A percentile compares a stretch with the other conserved stretches of the same genome.
phyloP scores from a whole-genome alignment of 2,329 filamentous ascomycete genomes.

The Epichloe gansuensis region DNA sequence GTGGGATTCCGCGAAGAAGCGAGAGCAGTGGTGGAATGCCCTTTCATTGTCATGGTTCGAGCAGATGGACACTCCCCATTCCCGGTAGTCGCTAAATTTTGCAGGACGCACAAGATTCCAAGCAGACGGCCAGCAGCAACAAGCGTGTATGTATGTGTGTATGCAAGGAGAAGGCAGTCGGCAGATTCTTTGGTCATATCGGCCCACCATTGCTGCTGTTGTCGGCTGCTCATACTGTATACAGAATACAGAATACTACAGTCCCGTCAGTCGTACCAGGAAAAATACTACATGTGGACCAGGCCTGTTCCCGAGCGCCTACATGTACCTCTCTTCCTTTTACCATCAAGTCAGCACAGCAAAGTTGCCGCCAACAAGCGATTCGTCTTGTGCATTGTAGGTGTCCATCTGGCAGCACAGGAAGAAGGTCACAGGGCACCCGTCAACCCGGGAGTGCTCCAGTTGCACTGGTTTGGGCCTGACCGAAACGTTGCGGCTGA shows the following conservation, averaged over 20 bases:
- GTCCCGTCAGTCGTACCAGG: background rate
- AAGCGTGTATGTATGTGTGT: background rate
- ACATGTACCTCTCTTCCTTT: background rate
- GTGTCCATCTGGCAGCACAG: background rate
- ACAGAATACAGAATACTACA: background rate
- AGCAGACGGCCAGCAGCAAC: background rate
- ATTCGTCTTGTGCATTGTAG: background rate
- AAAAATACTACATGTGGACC: background rate
- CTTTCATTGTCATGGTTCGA: background rate
- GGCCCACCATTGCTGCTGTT: background rate
- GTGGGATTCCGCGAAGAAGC: background rate
- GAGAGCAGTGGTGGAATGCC: background rate
- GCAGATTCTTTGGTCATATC: background rate
- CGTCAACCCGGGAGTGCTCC: background rate
- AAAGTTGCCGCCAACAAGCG: background rate
- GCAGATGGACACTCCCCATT: background rate
- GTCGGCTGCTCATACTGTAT: background rate
- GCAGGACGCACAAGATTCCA: background rate
- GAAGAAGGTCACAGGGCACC: background rate
- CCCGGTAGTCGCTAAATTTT: background rate
- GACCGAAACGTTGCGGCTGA: slow-evolving; percentile 6
- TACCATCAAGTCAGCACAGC: background rate
- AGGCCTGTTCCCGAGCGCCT: background rate
- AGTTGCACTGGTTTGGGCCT: slow-evolving; percentile 4
- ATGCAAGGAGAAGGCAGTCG: background rate